A percentile compares a stretch with the other conserved stretches of the same genome.
Evolutionary conservation across 306 rosid species (phyloP).

Genomic region (Sesbania bispinosa): DNA sequence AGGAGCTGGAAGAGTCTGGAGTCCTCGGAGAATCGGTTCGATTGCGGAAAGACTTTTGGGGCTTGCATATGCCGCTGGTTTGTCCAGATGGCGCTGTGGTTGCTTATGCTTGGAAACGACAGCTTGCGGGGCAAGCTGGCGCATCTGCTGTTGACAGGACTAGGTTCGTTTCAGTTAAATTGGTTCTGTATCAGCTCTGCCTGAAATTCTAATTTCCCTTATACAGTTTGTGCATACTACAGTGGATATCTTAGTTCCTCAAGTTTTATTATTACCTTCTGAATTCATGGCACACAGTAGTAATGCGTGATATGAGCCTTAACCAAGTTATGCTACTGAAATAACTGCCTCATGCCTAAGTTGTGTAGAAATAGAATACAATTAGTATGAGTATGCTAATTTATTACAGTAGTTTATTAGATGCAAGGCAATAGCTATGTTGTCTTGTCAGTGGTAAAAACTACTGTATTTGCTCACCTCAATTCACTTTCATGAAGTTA

Average conservation of each 20-base stretch:
- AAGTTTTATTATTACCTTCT: not conserved
- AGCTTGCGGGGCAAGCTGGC: slow-evolving; percentile 93
- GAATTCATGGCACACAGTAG: not conserved
- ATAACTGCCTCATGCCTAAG: not conserved
- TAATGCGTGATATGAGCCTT: not conserved
- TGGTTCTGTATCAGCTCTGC: not conserved
- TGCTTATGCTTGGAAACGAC: slow-evolving; percentile 96
- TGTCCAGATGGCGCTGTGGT: slow-evolving; percentile 96
- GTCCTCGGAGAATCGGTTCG: slow-evolving; percentile 76
- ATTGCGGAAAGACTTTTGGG: slow-evolving; percentile 87
- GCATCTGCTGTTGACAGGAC: slow-evolving; percentile 90
- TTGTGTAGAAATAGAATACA: not conserved
- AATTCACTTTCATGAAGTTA: not conserved
- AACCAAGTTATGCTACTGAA: not conserved
- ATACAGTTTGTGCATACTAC: not conserved
- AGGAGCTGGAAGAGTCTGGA: slow-evolving; percentile 83
- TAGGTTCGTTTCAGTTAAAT: slow-evolving; percentile 42
- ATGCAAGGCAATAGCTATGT: not conserved
- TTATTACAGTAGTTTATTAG: not conserved
- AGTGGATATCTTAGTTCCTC: slow-evolving; percentile 6
- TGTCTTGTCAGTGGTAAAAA: not conserved
- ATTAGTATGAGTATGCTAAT: not conserved
- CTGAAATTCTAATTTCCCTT: not conserved
- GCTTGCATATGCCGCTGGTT: slow-evolving; percentile 88
- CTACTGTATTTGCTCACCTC: not conserved